Base-by-base conservation (phyloP, 2,329 filamentous ascomycete genomes). In the Aphanocladium album region DNA sequence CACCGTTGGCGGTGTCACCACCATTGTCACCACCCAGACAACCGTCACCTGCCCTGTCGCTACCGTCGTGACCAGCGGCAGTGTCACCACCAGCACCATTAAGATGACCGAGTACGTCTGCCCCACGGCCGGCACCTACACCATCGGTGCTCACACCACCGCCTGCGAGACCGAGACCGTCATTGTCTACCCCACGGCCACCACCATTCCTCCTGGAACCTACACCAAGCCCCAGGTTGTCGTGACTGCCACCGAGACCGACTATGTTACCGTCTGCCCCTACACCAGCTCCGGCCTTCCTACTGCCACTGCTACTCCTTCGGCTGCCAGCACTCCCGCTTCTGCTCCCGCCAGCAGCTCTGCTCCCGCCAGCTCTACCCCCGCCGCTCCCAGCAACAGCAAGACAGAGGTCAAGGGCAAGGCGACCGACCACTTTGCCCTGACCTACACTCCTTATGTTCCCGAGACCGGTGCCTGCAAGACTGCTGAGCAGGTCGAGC, bases 391-490 rank as follows among this genome's bases (percentile, higher is more conserved):
- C 21, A 30, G 49, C 27, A 60, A 35, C 39, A 53, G 45, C 57
- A 53, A 53, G 47, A 53, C 47, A 5, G 39, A 45, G 14, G 45
- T 78, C 60, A 70, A 72, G 63, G 77, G 78, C 68, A 67, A n/a
- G n/a, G n/a, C 69, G 68, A 79, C 77, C 57, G 76, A 81, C 73
- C 83, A 87, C 71, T 90, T 85, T 80, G 89, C 84, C 73, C 89
- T 93, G 71, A 90, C 89, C 70, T 95, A 92, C 82, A 90, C 89
- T 46, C 89, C 89, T 55, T 95, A 90, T 79, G 79, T 79, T 66
- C 69, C 79, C 63, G 66, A 71, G 57, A 77, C 77, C 55, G 83
- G 83, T 63, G 69, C 76, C 53, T 93, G 90, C 87, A 91, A 90
- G 85, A 70, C 72, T 62, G 75, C 81, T 63, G 64, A 64, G n/a